Evolutionary conservation across 2,329 filamentous ascomycete genomes (phyloP), one percentile per base, ranked within the genome.

Genomic region (Neonectria coccinea): DNA sequence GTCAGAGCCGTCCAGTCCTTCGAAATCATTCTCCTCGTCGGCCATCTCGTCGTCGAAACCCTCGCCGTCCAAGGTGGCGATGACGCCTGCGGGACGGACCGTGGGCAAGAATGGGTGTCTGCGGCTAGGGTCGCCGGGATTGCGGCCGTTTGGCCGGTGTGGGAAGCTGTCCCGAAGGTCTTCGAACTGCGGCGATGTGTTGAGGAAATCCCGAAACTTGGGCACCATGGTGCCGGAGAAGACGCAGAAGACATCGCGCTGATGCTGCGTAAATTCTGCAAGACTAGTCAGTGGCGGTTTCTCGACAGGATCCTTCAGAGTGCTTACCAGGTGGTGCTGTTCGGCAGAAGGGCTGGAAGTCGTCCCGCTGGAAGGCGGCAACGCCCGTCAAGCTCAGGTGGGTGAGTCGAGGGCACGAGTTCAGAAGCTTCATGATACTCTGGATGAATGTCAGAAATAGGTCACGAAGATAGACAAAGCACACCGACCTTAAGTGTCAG

Each of bases 341-440:
- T 66, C 96, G 89, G 76, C 96, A 98, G 77, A 93, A 98, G 6
- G 85, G 83, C 57, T 93, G 91, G 31, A 98, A 86, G 70, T 97
- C 94, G 59, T 93, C 89, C 56, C 92, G 88, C 33, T 97, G 86
- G 77, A 99, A 99, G 2, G 93, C 93, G 73, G 92, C 91, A 3
- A 99, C 94, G 18, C 96, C 96, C 7, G 96, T 99, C 76, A 99
- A 85, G 80, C 93, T 97, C 61, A 99, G 85, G 78, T 99, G 96
- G 1, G 96, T 99, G 29, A 99, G 86, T 59, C 94, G 92, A 9
- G 93, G 93, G 77, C 96, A 99, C 67, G 92, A 91, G 76, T 97
- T 97, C 16, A 99, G 87, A 9, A 99, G 84, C 53, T 89, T 88
- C 74, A 97, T 90, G 69, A 99, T 97, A 73, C 95, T 95, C 94